These are phyloP conservation scores for Physcia stellaris DNA, from an alignment of 495 filamentous ascomycete species.

Conservation along the genomic window DNA sequence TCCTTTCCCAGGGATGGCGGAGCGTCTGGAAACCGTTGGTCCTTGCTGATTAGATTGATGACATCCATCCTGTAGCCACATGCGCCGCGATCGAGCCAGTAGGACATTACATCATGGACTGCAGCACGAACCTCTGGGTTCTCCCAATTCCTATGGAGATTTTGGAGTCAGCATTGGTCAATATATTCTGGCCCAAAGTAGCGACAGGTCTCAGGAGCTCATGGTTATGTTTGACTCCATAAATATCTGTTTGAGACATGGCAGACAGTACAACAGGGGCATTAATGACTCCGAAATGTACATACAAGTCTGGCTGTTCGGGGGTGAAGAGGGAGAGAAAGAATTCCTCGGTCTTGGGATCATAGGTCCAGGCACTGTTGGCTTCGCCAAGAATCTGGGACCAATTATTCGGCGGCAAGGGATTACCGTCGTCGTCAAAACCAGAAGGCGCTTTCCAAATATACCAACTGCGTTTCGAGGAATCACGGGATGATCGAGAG, in stretches of 20 bases:
- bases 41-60: constrained; percentile 50
- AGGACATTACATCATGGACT: constrained; percentile 47
- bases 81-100: constrained; percentile 49
- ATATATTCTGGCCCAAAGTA: too few species aligned
- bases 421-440: constrained; percentile 33
- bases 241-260: too few species aligned
- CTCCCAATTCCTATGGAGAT: constrained; percentile 67
- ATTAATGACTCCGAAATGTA: too few species aligned
- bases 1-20: constrained; percentile 1
- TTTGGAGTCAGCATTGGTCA: too few species aligned
- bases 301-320: constrained; percentile 54
- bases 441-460: constrained; percentile 39
- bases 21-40: constrained; percentile 40
- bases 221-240: too few species aligned
- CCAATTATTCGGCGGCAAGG: constrained; percentile 48
- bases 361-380: constrained; percentile 47
- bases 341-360: constrained; percentile 44
- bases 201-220: too few species aligned
- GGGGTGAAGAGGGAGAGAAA: constrained; percentile 50
- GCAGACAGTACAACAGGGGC: too few species aligned
- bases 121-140: constrained; percentile 39
- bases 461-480: constrained; percentile 43
- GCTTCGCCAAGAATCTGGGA: constrained; percentile 35
- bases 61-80: constrained; percentile 53
- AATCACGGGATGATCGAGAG: constrained; percentile 29